These are phyloP conservation scores for Jacaranda copaia DNA, from an alignment of 257 asterid species.

Conservation along the genomic window DNA sequence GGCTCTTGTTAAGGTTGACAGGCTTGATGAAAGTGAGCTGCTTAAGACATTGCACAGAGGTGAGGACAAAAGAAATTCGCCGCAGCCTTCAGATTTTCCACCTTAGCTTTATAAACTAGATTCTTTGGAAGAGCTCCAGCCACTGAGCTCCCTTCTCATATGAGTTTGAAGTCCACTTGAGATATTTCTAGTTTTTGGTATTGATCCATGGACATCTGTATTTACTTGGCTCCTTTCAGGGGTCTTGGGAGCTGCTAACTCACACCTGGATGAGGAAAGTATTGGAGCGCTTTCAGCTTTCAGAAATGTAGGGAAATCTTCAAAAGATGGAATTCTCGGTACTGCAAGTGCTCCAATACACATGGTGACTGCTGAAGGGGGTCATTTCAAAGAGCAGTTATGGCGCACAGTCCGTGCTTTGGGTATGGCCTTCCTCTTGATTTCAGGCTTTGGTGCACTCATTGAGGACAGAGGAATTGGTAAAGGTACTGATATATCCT, in stretches of 20 bases:
- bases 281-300: slow-evolving; percentile 73
- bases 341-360: slow-evolving; percentile 91
- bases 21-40: slow-evolving; percentile 85
- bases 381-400: slow-evolving; percentile 82
- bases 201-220: not conserved
- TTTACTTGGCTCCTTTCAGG: slow-evolving; percentile 47
- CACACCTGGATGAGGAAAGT: slow-evolving; percentile 64
- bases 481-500: slow-evolving; percentile 62
- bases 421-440: slow-evolving; percentile 77
- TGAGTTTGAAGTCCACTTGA: not conserved
- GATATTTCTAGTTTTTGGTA: not conserved
- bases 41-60: slow-evolving; percentile 85
- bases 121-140: not conserved
- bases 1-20: slow-evolving; percentile 85
- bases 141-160: not conserved
- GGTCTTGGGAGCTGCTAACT: slow-evolving; percentile 52
- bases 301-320: slow-evolving; percentile 68
- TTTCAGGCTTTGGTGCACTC: slow-evolving; percentile 88
- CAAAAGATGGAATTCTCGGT: slow-evolving; percentile 83
- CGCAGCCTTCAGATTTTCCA: not conserved
- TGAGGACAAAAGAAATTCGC: slow-evolving; percentile 31
- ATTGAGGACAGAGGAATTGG: slow-evolving; percentile 93
- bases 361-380: slow-evolving; percentile 90
- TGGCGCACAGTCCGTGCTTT: slow-evolving; percentile 92
- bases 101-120: not conserved